Base-by-base conservation (phyloP, 805 yeast species). In the Saccharomycopsis javanensis region DNA sequence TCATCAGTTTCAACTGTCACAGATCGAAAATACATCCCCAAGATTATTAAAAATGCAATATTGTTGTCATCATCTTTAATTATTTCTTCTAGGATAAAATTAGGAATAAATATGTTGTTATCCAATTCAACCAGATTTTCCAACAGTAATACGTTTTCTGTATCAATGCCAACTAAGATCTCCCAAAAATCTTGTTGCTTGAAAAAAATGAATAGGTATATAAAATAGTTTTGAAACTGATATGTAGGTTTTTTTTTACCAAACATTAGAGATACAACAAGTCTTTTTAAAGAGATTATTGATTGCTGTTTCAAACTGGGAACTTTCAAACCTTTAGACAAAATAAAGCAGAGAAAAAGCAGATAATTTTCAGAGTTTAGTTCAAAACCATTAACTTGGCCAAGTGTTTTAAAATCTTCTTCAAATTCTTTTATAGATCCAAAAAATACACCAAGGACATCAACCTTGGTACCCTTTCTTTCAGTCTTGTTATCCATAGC, bases 121-220 rank as follows among this genome's bases (percentile, higher is more conserved):
- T 53, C 51, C 13, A 57, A 38, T 30, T 51, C 46, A 33, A 50
- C 25, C 25, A 31, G 38, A 27, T 42, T 33, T 8, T 46, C 20
- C 13, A 27, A 48, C 11, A 16, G 23, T 15, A 50, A 50, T 23
- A 16, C 15, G n/a, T 27, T 25, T 35, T 30, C 13, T 11, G 27
- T 10, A 16, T 20, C 31, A 16, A 33, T 10, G 30, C 50, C 30
- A 18, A 33, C 48, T 13, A 50, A 33, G 18, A 35, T 31, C 16
- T 50, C 38, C 54, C 51, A 50, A 34, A 56, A 53, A 11, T 33
- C 18, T 45, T 45, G 54, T 5, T 56, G 48, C 10, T 34, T 34
- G 6, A 54, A 11, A 11, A 48, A 16, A 33, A 27, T 28, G 8
- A 54, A 34, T 11, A 54, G 20, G 18, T 18, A 16, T 15, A 33